Percentiles rank a stretch among this genome's conserved stretches.
These are phyloP conservation scores for Dothideomycetes sp. DNA, from an alignment of 2,329 filamentous ascomycete species.

Conservation along the genomic window DNA sequence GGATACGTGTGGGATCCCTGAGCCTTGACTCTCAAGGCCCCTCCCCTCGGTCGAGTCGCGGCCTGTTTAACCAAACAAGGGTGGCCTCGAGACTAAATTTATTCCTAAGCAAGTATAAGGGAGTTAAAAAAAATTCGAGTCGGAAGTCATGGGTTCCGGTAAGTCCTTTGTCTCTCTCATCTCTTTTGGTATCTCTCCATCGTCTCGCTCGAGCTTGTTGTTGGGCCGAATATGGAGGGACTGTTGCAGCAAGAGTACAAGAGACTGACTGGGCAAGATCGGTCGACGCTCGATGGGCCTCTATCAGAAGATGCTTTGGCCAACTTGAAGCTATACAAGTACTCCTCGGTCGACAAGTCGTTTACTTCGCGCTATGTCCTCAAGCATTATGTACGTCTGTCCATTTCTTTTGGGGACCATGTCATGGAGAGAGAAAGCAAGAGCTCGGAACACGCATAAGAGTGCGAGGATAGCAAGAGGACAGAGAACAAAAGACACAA, in stretches of 20 bases:
- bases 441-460: slow-evolving; percentile 1
- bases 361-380: slow-evolving; percentile 88
- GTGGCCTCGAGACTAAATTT: too few relatives aligned
- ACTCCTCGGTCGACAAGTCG: slow-evolving; percentile 94
- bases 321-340: slow-evolving; percentile 93
- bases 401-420: neutral
- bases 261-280: slow-evolving; percentile 10
- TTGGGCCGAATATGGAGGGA: slow-evolving; percentile 7
- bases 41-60: too few relatives aligned
- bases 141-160: too few relatives aligned
- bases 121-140: too few relatives aligned
- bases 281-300: slow-evolving; percentile 16
- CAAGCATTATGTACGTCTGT: slow-evolving; percentile 73
- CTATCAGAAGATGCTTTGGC: slow-evolving; percentile 82
- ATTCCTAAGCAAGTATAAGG: too few relatives aligned
- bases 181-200: too few relatives aligned
- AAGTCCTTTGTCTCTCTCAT: too few relatives aligned
- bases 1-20: too few relatives aligned
- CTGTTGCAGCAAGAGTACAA: slow-evolving; percentile 10
- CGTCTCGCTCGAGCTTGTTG: too few relatives aligned
- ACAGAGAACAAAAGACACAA: neutral
- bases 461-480: neutral
- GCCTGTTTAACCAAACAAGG: too few relatives aligned
- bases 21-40: too few relatives aligned
- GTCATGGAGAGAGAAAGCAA: neutral